These are phyloP conservation scores for Amanita jacksonii DNA, from an alignment of 768 basidiomycete genomes.

Conservation along the genomic window DNA sequence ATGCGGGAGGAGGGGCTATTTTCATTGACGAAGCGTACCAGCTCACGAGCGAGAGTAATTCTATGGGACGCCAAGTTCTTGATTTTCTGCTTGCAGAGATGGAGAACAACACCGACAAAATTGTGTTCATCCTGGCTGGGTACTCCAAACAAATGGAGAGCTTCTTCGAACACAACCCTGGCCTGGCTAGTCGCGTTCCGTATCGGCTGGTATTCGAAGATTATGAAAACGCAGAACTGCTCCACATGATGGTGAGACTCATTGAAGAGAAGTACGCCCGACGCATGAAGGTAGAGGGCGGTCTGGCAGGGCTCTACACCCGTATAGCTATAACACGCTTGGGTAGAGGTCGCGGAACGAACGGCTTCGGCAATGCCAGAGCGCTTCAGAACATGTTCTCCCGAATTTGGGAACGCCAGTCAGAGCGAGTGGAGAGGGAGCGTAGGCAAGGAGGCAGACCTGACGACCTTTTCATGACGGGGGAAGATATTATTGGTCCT, in stretches of 20 bases:
- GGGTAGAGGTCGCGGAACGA: conserved; percentile 46
- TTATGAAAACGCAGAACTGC: conserved; percentile 48
- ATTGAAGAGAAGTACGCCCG: conserved; percentile 38
- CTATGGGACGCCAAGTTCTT: conserved; percentile 46
- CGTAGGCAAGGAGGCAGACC: conserved; percentile 28
- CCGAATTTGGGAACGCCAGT: conserved; percentile 41
- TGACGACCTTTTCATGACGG: conserved; percentile 41
- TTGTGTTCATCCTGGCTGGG: conserved; percentile 65
- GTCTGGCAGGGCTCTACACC: conserved; percentile 40
- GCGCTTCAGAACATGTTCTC: conserved; percentile 44
- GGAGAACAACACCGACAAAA: conserved; percentile 55
- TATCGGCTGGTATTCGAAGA: conserved; percentile 49
- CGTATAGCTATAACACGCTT: conserved; percentile 52
- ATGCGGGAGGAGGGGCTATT: conserved; percentile 51
- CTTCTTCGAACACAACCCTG: conserved; percentile 72
- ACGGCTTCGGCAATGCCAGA: conserved; percentile 62
- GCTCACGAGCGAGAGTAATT: conserved; percentile 38
- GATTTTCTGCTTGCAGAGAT: conserved; percentile 68
- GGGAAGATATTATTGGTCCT: conserved; percentile 57
- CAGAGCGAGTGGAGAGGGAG: conserved; percentile 33
- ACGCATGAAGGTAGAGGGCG: conserved; percentile 46
- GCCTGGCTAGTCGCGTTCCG: conserved; percentile 59
- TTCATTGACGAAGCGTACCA: conserved; percentile 73
- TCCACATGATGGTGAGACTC: conserved; percentile 40
- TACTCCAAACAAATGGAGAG: conserved; percentile 68